phyloP scores from a whole-genome alignment of 2,329 filamentous ascomycete species.

The Mycosphaerelloides madeirae region DNA sequence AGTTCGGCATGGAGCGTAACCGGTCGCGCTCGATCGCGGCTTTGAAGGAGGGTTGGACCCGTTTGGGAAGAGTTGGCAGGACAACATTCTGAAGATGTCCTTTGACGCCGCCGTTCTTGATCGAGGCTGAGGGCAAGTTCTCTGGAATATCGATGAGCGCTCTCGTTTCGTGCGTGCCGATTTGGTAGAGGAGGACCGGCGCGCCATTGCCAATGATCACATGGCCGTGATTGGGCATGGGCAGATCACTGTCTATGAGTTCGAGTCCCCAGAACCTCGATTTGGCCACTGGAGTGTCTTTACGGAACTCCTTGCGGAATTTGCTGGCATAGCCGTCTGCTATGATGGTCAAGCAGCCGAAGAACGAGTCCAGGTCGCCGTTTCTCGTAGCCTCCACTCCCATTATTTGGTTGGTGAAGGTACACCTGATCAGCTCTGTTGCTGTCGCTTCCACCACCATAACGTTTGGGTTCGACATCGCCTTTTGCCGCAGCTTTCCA shows the following conservation, averaged over 20 bases:
- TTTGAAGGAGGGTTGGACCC: slow-evolving; percentile 67
- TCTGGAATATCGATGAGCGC: slow-evolving; percentile 84
- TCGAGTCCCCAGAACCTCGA: slow-evolving; percentile 94
- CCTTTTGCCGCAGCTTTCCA: slow-evolving; percentile 70
- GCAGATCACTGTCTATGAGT: slow-evolving; percentile 79
- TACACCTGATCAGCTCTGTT: slow-evolving; percentile 66
- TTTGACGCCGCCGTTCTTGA: slow-evolving; percentile 75
- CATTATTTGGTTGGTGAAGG: slow-evolving; percentile 65
- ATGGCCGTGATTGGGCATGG: slow-evolving; percentile 71
- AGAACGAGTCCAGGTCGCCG: slow-evolving; percentile 66
- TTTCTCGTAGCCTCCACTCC: slow-evolving; percentile 75
- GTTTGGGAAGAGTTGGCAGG: slow-evolving; percentile 68
- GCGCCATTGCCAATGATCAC: slow-evolving; percentile 75
- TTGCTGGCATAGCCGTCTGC: slow-evolving; percentile 90
- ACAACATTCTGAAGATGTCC: slow-evolving; percentile 76
- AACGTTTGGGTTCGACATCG: slow-evolving; percentile 72
- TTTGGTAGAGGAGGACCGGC: slow-evolving; percentile 91
- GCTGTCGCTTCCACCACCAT: slow-evolving; percentile 88
- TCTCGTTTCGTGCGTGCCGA: slow-evolving; percentile 89
- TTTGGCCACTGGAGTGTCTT: slow-evolving; percentile 62
- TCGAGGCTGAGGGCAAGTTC: slow-evolving; percentile 66
- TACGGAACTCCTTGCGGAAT: slow-evolving; percentile 77
- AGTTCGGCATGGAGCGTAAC: slow-evolving; percentile 92
- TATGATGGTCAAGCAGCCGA: slow-evolving; percentile 80
- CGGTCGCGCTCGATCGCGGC: slow-evolving; percentile 71